These are phyloP conservation scores for Penicillium alfredii DNA, from an alignment of 495 filamentous ascomycete species.

Conservation along the genomic window DNA sequence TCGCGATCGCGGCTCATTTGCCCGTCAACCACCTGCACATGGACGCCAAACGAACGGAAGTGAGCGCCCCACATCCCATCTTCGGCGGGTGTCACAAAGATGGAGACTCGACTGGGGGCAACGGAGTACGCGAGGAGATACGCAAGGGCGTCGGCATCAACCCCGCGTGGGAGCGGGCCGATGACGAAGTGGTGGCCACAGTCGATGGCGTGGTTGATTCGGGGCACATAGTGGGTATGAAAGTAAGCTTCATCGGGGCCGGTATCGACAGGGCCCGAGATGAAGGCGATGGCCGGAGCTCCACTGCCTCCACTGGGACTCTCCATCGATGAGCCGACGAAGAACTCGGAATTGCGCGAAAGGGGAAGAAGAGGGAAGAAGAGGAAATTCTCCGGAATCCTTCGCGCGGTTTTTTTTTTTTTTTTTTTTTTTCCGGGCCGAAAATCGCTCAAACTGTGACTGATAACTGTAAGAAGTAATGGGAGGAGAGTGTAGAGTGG, in stretches of 20 bases:
- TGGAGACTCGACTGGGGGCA: constrained; percentile 16
- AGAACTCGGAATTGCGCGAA: no score
- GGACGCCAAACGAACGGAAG: constrained; percentile 12
- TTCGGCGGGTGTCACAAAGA: constrained; percentile 21
- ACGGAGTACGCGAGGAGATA: constrained; percentile 23
- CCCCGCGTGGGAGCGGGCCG: constrained; percentile 18
- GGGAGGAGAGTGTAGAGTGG: no score
- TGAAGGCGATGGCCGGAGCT: constrained; percentile 19
- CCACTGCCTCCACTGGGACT: no score
- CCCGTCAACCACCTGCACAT: constrained; percentile 16
- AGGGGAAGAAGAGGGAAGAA: no score
- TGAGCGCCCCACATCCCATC: constrained; percentile 11
- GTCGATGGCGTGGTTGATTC: constrained; percentile 15
- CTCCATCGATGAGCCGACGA: no score
- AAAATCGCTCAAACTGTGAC: no score
- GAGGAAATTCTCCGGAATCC: no score
- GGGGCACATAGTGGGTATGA: constrained; percentile 15
- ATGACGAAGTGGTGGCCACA: constrained; percentile 20
- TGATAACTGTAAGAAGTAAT: no score
- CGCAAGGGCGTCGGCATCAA: constrained; percentile 23
- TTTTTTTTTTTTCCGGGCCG: no score
- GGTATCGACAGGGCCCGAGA: constrained; percentile 26
- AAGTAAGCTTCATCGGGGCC: constrained; percentile 19
- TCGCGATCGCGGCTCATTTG: constrained; percentile 21
- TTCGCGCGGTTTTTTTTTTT: no score